Evolutionary conservation across 2,329 filamentous ascomycete species (phyloP), one percentile per base, ranked within the genome.

Genomic region (Tothia fuscella): DNA sequence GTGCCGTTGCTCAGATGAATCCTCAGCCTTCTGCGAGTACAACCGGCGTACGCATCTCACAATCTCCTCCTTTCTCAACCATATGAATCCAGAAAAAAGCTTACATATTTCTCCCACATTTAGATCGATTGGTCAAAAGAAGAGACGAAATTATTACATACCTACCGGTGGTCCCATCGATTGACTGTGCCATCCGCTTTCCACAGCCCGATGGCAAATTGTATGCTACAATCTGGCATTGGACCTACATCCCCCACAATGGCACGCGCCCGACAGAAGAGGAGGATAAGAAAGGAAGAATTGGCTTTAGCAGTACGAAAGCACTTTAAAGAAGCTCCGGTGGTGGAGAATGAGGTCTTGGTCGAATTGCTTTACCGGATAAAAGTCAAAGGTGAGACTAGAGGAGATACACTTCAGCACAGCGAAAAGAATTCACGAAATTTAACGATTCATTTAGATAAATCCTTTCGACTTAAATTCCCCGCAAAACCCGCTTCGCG

Each of bases 291-390:
- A 52, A 82, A 82, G 56, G 78, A 85, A 28, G 73, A 82, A 49
- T 66, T 93, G 42, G 80, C 81, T 6, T 70, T 77, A 49, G 71
- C 75, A 2, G 80, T 88, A 37, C 71, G 83, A 49, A 88, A 86
- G 58, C 82, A 91, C 61, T 91, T 91, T 64, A 91, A 91, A 56
- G 77, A 76, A 25, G 70, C 83, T 49, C 81, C 80, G 13, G 75
- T 89, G 30, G 80, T 78, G 49, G 85, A 93, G 64, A 86, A 80
- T 55, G 84, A 91, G 52, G 79, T 87, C 49, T 81, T 91, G 44
- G 81, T 88, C 43, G 81, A 83, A 49, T 76, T 86, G 56, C 67
- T 87, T 47, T 83, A 85, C 67, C 82, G 78, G 55, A 71, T 83
- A 22, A 69, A 71, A 54, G 72, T 70, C 49, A 68, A 76, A 47